Base-by-base conservation (phyloP, 2,329 filamentous ascomycete genomes). In the Aspergillus pseudoterreus region DNA sequence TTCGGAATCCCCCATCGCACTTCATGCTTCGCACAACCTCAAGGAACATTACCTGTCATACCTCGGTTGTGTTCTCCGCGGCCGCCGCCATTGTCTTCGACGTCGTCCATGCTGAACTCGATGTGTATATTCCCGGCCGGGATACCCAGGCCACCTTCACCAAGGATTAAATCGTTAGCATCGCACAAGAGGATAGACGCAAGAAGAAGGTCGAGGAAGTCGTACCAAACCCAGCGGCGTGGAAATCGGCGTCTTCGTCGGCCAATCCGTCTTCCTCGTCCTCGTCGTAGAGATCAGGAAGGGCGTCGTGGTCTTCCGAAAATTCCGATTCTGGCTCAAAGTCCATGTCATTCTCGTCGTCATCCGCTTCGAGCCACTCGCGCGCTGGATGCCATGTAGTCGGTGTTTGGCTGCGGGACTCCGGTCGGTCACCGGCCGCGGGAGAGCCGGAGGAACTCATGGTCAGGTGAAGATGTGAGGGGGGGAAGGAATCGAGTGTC, bases 281-380 rank as follows among this genome's bases (percentile, higher is more conserved):
- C 6, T 66, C 63, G 11, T 71, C 63, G 17, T 71, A 67, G 2
- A 68, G 64, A 14, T 66, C 62, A 5, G 70, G 67, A 4, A 70
- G 63, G 35, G 70, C 65, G 22, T 70, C 66, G 54, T 51, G 62
- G 44, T 67, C 68, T 42, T 65, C 70, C 46, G 61, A 69, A 8
- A 48, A 41, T 52, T 74, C 72, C 51, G 71, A 64, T 43, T 73
- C 69, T 24, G 73, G 69, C 60, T 78, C 69, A 66, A 74, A 78
- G 56, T 79, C 77, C 72, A 78, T 77, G 65, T 79, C 77, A 69
- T 76, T 73, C 10, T 61, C 63, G 33, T 60, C 62, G 19, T 63
- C 61, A 53, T 71, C 69, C 55, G 73, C 66, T 48, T 73, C 71
- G 17, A 68, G 59, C 68, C 64, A 71, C 53, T 72, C 71, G 49